Conservation (phyloP, 768 basidiomycete species). For the Trametopsis cervina region DNA sequence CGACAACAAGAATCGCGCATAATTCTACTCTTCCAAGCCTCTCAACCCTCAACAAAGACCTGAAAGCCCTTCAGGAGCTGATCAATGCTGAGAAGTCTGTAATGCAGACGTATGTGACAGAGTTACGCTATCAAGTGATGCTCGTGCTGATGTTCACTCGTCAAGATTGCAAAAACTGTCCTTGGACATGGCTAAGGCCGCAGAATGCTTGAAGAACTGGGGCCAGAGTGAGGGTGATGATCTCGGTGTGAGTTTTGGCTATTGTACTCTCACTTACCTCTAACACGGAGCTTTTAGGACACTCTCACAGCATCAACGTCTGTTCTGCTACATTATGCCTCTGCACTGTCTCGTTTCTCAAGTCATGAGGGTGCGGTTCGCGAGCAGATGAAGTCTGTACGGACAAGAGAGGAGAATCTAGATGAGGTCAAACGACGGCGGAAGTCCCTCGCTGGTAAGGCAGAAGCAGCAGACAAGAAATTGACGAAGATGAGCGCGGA, state of each 20-base stretch:
- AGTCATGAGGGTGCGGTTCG: conserved; percentile 64
- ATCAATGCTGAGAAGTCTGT: conserved; percentile 87
- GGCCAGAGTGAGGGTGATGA: conserved; percentile 80
- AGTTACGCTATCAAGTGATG: neutral
- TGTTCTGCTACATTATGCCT: conserved; percentile 59
- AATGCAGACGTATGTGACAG: conserved; percentile 52
- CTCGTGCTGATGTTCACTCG: too few relatives aligned
- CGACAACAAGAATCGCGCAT: conserved; percentile 81
- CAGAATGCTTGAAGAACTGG: conserved; percentile 68
- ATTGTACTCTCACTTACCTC: conserved; percentile 1
- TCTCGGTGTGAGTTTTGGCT: conserved; percentile 43
- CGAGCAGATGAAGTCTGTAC: conserved; percentile 70
- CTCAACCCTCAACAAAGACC: conserved; percentile 64
- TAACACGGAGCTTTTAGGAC: conserved; percentile 41
- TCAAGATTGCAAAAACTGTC: conserved; percentile 51
- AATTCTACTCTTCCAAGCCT: conserved; percentile 76
- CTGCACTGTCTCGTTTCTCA: conserved; percentile 63
- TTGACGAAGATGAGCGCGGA: conserved; percentile 85
- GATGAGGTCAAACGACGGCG: conserved; percentile 71
- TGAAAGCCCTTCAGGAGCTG: conserved; percentile 78
- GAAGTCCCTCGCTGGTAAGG: conserved; percentile 56
- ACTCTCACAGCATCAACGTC: conserved; percentile 63
- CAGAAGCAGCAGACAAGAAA: conserved; percentile 83
- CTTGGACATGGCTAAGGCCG: conserved; percentile 57
- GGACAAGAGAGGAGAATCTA: conserved; percentile 77